Evolutionary conservation across 2,329 filamentous ascomycete species (phyloP).

Genomic region (Fusarium sp.): DNA sequence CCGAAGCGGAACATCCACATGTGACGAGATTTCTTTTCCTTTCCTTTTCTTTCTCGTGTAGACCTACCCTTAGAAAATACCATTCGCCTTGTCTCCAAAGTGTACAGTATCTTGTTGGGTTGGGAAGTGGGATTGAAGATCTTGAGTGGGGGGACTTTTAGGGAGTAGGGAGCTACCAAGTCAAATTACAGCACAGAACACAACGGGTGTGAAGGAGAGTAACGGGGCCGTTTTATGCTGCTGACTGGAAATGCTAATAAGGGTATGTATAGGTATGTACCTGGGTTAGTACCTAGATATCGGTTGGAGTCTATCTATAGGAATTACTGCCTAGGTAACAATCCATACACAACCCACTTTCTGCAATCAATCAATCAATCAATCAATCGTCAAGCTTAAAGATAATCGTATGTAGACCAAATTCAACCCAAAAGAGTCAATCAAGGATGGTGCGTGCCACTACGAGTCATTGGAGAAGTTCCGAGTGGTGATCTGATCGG

Average conservation of each 20-base stretch:
- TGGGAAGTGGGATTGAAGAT: constrained; percentile 26
- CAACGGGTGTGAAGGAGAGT: constrained; percentile 7
- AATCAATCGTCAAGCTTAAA: neutral
- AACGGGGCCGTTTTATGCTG: constrained; percentile 1
- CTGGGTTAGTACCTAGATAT: no score
- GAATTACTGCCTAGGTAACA: neutral
- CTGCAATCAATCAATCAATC: neutral
- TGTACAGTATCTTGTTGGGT: constrained; percentile 12
- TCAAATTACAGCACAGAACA: neutral
- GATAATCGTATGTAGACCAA: neutral
- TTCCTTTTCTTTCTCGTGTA: constrained; percentile 3
- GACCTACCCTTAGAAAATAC: neutral
- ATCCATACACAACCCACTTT: neutral
- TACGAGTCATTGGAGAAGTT: constrained; percentile 39
- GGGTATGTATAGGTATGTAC: no score
- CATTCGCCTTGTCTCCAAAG: neutral
- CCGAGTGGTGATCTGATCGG: constrained; percentile 41
- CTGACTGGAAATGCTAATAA: neutral
- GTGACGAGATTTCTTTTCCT: constrained; percentile 20
- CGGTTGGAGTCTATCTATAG: neutral
- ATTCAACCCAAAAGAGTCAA: constrained; percentile 12
- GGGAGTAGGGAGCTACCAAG: no score
- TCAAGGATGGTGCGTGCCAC: constrained; percentile 36
- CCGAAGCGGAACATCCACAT: constrained; percentile 26
- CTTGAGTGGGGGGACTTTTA: constrained; percentile 12